Base-by-base conservation (phyloP, 2,329 filamentous ascomycete species). In the Talaromyces pinophilus region DNA sequence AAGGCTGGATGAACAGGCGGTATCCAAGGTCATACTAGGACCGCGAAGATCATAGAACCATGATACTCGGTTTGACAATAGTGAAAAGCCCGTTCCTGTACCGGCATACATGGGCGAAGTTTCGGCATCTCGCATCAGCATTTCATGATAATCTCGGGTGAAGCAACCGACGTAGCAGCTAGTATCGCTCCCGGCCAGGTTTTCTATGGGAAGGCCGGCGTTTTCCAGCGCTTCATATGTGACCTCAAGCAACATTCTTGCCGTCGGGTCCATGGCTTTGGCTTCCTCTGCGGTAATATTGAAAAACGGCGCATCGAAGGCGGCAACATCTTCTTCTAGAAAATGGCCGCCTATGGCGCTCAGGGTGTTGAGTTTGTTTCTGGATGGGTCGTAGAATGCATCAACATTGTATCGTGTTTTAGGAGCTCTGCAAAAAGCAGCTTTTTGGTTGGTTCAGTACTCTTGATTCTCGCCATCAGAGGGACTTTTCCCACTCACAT, bases 291-390 rank as follows among this genome's bases (percentile, higher is more conserved):
- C 40, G n/a, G 63, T 71, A 33, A 76, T 71, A 22, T 68, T 66
- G 66, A 77, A 77, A 55, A 78, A 77, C 0, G 66, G 17, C 1
- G 73, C 71, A 65, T 78, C 75, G 42, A 77, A 76, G 0, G 30
- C 33, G 3, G 54, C 59, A 10, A 71, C 28, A 63, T 76, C 72
- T 25, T 73, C 62, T 4, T 69, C 15, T 4, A 78, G 48, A 59
- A 76, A 76, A 59, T 75, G 62, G 4, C 65, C 70, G 8, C 66
- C 64, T 25, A 46, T 15, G 25, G 35, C 54, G 66, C 22, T 59
- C 10, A 57, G 25, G 13, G 33, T 55, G 17, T 33, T 33, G 3
- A 46, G 19, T 40, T 40, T 64, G 8, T 57, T 33, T 52, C 33
- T 54, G 15, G 33, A 6, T 19, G 46, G 8, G 25, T 55, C 13